Conservation (phyloP, 139 green algal species). For the Chlamydomonas sphaeroides region DNA sequence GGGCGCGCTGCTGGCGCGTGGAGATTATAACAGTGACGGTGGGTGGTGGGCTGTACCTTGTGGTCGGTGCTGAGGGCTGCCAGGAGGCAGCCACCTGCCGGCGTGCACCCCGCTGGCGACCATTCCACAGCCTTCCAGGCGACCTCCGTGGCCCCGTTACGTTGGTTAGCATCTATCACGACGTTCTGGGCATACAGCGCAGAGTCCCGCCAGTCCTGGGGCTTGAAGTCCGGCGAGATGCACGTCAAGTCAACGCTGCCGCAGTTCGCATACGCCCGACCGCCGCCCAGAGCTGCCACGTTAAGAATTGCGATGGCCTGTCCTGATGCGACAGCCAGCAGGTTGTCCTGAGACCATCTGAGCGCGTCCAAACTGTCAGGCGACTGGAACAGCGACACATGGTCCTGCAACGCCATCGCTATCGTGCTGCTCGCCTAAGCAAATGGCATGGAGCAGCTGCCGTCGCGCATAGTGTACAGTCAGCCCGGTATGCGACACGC, state of each 20-base stretch:
- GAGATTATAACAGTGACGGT: no score
- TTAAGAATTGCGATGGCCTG: conserved; percentile 12
- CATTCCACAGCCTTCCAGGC: not conserved
- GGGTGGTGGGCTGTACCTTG: not conserved
- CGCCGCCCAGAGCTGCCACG: not conserved
- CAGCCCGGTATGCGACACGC: no score
- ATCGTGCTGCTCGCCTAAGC: no score
- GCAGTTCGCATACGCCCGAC: not conserved
- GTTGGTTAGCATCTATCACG: conserved; percentile 1
- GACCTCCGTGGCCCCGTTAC: not conserved
- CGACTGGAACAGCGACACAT: conserved; percentile 14
- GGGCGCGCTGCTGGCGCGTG: not conserved
- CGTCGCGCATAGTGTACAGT: no score
- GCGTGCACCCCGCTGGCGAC: conserved; percentile 15
- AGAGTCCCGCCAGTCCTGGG: conserved; percentile 19
- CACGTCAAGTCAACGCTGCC: not conserved
- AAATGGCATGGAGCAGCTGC: no score
- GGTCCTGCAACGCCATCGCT: no score
- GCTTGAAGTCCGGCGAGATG: not conserved
- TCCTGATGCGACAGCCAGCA: conserved; percentile 15
- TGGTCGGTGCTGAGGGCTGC: conserved; percentile 7
- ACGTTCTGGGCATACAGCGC: conserved; percentile 9
- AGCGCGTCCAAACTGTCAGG: not conserved
- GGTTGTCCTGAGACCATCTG: conserved; percentile 27
- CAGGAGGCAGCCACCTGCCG: conserved; percentile 9